phyloP scores from a whole-genome alignment of 768 basidiomycete genomes.

The Mycena sanguinolenta region DNA sequence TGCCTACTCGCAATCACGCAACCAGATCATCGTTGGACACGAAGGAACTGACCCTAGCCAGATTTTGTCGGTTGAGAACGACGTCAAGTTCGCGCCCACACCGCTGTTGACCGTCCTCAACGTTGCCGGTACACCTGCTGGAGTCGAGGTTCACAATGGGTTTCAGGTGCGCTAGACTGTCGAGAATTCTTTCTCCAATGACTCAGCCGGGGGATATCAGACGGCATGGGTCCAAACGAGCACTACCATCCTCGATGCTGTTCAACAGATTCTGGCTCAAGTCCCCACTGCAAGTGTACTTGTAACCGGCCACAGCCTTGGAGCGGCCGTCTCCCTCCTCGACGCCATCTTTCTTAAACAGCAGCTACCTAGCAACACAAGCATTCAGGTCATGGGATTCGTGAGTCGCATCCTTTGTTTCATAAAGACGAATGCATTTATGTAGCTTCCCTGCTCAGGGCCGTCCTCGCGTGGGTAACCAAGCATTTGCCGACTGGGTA shows the following conservation, averaged over 20 bases:
- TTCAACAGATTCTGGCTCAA: conserved; percentile 12
- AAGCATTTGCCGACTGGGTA: conserved; percentile 12
- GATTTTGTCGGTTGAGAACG: conserved; percentile 19
- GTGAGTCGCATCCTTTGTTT: not conserved
- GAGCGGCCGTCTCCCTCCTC: conserved; percentile 14
- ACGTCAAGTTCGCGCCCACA: conserved; percentile 12
- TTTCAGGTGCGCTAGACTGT: conserved; percentile 11
- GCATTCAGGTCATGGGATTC: conserved; percentile 21
- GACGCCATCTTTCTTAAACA: conserved; percentile 29
- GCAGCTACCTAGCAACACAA: conserved; percentile 24
- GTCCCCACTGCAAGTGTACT: conserved; percentile 14
- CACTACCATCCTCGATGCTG: conserved; percentile 15
- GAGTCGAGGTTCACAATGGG: conserved; percentile 19
- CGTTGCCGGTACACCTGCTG: conserved; percentile 16
- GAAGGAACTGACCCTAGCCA: conserved; percentile 20
- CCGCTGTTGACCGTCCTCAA: conserved; percentile 19
- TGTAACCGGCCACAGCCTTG: conserved; percentile 21
- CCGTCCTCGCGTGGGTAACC: conserved; percentile 23
- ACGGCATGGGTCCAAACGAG: conserved; percentile 26
- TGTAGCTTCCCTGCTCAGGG: not conserved
- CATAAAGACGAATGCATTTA: not conserved
- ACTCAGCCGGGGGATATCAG: not conserved
- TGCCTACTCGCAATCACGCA: conserved; percentile 23
- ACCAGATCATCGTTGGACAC: conserved; percentile 27
- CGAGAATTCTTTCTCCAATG: too few relatives aligned